Evolutionary conservation across 108 stramenopile species (phyloP).

Genomic region (Cyclotella sp.): DNA sequence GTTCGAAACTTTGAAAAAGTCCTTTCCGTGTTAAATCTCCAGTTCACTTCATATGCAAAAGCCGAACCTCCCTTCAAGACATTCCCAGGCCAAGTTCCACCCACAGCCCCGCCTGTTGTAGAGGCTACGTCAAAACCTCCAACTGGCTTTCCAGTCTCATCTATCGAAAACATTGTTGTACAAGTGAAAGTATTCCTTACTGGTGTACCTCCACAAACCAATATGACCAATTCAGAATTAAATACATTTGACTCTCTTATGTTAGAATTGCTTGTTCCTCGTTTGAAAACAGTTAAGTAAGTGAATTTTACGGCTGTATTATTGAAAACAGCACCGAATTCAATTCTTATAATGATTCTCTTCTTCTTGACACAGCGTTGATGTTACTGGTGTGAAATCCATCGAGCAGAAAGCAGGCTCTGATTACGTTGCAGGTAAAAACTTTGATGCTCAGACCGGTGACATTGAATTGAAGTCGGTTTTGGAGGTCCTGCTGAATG

Average conservation of each 20-base stretch:
- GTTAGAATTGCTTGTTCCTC: conserved; percentile 35
- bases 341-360: no score
- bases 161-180: conserved; percentile 14
- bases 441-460: conserved; percentile 21
- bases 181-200: conserved; percentile 46
- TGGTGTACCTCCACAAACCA: conserved; percentile 34
- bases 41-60: conserved; percentile 43
- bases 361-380: background rate
- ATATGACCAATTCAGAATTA: conserved; percentile 45
- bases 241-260: conserved; percentile 39
- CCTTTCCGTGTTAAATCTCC: conserved; percentile 34
- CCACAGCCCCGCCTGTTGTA: conserved; percentile 22
- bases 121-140: conserved; percentile 20
- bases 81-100: conserved; percentile 43
- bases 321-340: no score
- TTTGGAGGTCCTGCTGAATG: conserved; percentile 42
- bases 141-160: conserved; percentile 16
- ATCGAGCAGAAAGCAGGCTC: conserved; percentile 36
- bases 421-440: conserved; percentile 22
- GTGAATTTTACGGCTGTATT: background rate
- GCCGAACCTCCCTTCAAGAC: conserved; percentile 45
- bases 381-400: conserved; percentile 19
- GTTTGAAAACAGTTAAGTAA: conserved; percentile 29
- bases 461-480: conserved; percentile 26
- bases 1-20: conserved; percentile 50